Base-by-base conservation (phyloP, 495 filamentous ascomycete species). In the Penicillium mononematosum region DNA sequence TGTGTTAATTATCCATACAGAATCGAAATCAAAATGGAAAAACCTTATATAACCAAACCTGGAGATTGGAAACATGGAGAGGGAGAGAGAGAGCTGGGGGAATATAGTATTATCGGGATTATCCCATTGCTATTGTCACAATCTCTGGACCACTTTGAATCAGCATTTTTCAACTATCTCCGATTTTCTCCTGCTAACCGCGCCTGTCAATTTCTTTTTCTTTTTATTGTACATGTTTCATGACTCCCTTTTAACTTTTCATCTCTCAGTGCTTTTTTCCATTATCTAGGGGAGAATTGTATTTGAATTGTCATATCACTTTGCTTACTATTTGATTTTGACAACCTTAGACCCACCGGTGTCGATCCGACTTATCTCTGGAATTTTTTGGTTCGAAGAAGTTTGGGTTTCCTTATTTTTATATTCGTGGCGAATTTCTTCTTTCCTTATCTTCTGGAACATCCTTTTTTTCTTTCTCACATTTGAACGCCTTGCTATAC, bases 361-460 rank as follows among this genome's bases (percentile, higher is more conserved):
- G 45, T 50, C 58, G 45, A 45, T 60, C 56, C 19, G 50, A 52
- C 31, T 45, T 57, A 46, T 61, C 55, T 45, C n/a, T 53, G 45
- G n/a, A 24, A 10, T 46, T 50, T 56, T 22, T 45, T 9, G 20
- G 5, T 29, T 19, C 29, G 10, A 49, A 48, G 1, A 10, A 39
- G 25, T 14, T 24, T n/a, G 16, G 32, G 11, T 38, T 55, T 39
- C 36, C 36, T 39, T 22, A 16, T 25, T 39, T 47, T 46, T 47
- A 36, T 48, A 36, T 12, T 66, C 65, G 70, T 73, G 64, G 65
- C 69, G 58, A 63, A 45, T 38, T 39, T n/a, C 36, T 17, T 53
- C 24, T 55, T 59, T 59, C 50, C 52, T 47, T 59, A 22, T 5
- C 41, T 22, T 36, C 12, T 6, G 27, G 27, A 29, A 29, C 27